phyloP scores from a whole-genome alignment of 2,329 filamentous ascomycete genomes.

The Aspergillus flavus region DNA sequence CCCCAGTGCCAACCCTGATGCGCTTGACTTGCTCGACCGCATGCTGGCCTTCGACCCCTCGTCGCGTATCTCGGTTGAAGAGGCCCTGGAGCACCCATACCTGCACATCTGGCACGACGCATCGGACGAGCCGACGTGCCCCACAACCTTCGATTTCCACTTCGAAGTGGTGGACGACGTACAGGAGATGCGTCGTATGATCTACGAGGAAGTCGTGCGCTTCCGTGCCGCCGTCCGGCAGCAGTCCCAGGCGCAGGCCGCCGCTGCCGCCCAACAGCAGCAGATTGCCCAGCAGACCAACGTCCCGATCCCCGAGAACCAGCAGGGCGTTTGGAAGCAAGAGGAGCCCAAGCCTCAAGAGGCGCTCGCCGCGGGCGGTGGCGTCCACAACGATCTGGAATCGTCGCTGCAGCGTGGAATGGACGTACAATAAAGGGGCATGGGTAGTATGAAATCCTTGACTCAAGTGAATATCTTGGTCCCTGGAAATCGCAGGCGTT shows the following conservation, averaged over 20 bases:
- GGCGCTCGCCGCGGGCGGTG: slow-evolving; percentile 43
- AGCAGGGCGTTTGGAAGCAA: slow-evolving; percentile 56
- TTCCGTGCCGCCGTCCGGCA: slow-evolving; percentile 71
- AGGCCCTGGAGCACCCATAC: slow-evolving; percentile 94
- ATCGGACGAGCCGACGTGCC: slow-evolving; percentile 91
- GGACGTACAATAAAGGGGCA: slow-evolving; percentile 48
- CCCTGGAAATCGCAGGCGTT: slow-evolving; percentile 18
- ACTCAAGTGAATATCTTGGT: slow-evolving; percentile 15
- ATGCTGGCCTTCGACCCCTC: slow-evolving; percentile 98
- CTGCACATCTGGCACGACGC: slow-evolving; percentile 98
- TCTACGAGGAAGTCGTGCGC: slow-evolving; percentile 85
- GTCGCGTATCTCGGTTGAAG: slow-evolving; percentile 88
- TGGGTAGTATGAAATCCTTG: neutral
- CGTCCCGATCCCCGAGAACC: slow-evolving; percentile 65
- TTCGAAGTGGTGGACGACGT: slow-evolving; percentile 98
- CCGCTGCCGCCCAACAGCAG: slow-evolving; percentile 39
- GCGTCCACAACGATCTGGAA: slow-evolving; percentile 51
- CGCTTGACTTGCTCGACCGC: slow-evolving; percentile 89
- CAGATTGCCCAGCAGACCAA: slow-evolving; percentile 48
- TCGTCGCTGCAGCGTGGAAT: slow-evolving; percentile 59
- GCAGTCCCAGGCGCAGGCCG: slow-evolving; percentile 47
- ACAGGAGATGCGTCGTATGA: slow-evolving; percentile 93
- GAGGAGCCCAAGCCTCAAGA: slow-evolving; percentile 67
- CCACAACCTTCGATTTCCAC: slow-evolving; percentile 94
- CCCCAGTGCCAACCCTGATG: slow-evolving; percentile 92